Evolutionary conservation across 1,284 basidiomycete species (phyloP).

Genomic region (Ceratobasidium theobromae): DNA sequence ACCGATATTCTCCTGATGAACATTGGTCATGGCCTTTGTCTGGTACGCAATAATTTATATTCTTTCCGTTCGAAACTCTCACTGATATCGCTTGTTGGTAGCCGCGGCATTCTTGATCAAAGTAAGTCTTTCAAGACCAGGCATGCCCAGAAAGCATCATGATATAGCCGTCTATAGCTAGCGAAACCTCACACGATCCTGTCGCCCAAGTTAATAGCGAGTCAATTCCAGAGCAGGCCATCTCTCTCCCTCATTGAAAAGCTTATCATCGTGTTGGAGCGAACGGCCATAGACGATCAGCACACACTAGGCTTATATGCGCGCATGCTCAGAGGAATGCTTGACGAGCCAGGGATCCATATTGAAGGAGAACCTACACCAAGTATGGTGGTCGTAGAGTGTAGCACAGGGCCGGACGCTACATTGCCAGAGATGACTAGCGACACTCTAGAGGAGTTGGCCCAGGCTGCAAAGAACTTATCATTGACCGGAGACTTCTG

Average conservation of each 20-base stretch:
- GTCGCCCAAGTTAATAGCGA: too few species aligned
- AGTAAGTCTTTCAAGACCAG: not conserved
- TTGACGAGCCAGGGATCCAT: too few species aligned
- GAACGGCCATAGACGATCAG: not conserved
- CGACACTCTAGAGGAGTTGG: too few species aligned
- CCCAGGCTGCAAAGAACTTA: too few species aligned
- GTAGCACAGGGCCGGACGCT: too few species aligned
- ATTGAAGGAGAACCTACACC: too few species aligned
- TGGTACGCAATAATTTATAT: slow-evolving; percentile 62
- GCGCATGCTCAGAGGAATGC: not conserved
- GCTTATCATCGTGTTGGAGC: not conserved
- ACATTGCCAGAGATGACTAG: too few species aligned
- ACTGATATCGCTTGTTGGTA: not conserved
- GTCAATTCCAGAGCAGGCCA: not conserved
- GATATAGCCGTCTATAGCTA: too few species aligned
- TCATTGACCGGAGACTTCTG: not conserved
- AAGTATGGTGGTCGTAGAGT: too few species aligned
- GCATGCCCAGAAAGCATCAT: too few species aligned
- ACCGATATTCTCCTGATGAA: slow-evolving; percentile 82
- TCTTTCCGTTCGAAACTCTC: slow-evolving; percentile 42
- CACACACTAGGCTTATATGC: not conserved
- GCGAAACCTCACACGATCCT: too few species aligned
- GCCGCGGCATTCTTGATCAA: slow-evolving; percentile 4
- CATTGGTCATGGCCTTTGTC: slow-evolving; percentile 84
- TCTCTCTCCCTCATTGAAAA: not conserved